Evolutionary conservation across 257 asterid species (phyloP).

Genomic region (Ligustrum vulgare): DNA sequence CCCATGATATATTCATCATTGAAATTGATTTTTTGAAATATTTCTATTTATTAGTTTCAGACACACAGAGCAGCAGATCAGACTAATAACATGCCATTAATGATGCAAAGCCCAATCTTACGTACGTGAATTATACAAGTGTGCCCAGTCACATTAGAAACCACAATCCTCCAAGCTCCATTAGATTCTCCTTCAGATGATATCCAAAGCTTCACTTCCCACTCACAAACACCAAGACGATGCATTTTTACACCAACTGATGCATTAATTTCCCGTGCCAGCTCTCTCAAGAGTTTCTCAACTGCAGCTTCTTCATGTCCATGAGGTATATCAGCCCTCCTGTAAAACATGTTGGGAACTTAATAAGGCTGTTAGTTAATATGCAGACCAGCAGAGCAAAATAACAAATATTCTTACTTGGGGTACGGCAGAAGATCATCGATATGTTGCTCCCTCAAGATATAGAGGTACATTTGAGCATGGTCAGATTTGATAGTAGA

Average conservation of each 20-base stretch:
- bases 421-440: constrained; percentile 79
- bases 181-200: constrained; percentile 87
- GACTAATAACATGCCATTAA: neutral
- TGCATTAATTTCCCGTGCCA: constrained; percentile 70
- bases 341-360: constrained; percentile 35
- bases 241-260: constrained; percentile 91
- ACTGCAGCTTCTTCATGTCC: constrained; percentile 70
- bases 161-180: constrained; percentile 97
- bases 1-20: neutral
- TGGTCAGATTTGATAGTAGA: constrained; percentile 81
- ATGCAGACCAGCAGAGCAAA: neutral
- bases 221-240: constrained; percentile 87
- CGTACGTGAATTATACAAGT: constrained; percentile 95
- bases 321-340: constrained; percentile 51
- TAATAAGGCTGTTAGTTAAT: constrained; percentile 13
- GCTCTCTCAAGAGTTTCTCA: constrained; percentile 60
- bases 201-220: constrained; percentile 95
- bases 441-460: constrained; percentile 84
- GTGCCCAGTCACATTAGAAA: constrained; percentile 88
- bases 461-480: constrained; percentile 89
- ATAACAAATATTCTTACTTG: constrained; percentile 51
- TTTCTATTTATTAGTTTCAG: neutral
- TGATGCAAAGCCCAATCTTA: constrained; percentile 9
- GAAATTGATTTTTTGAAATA: neutral
- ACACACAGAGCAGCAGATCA: neutral